Conservation (phyloP, 768 basidiomycete species). For the Hericium alpestre region DNA sequence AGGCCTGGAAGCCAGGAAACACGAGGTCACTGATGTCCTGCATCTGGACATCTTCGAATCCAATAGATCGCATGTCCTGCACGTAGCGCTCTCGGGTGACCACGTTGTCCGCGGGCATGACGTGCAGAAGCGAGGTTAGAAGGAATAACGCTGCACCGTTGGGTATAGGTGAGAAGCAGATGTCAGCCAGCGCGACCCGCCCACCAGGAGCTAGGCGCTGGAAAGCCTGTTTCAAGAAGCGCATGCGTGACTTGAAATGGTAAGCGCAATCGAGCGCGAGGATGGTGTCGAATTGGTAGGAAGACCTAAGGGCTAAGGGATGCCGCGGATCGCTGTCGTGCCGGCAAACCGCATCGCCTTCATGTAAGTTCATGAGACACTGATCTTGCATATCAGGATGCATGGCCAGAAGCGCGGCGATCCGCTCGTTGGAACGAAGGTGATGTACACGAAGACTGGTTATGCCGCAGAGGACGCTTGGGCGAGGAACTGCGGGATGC, state of each 20-base stretch:
- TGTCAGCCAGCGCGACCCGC: slow-evolving; percentile 48
- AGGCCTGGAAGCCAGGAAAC: slow-evolving; percentile 45
- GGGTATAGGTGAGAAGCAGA: slow-evolving; percentile 33
- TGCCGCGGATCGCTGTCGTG: slow-evolving; percentile 28
- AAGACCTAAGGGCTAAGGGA: slow-evolving; percentile 25
- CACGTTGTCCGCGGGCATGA: slow-evolving; percentile 41
- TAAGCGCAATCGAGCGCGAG: slow-evolving; percentile 62
- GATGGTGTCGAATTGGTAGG: slow-evolving; percentile 33
- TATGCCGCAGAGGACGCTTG: slow-evolving; percentile 42
- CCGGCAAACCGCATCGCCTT: slow-evolving; percentile 41
- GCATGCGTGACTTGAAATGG: slow-evolving; percentile 44
- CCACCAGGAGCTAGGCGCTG: slow-evolving; percentile 38
- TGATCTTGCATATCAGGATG: slow-evolving; percentile 1
- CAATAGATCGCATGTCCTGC: slow-evolving; percentile 32
- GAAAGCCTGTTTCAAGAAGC: slow-evolving; percentile 43
- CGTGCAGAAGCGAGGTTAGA: slow-evolving; percentile 21
- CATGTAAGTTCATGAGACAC: slow-evolving; percentile 29
- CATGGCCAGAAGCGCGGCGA: slow-evolving; percentile 13
- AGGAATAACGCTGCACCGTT: slow-evolving; percentile 15
- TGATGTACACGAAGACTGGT: slow-evolving; percentile 44
- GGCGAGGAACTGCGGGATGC: slow-evolving; percentile 34
- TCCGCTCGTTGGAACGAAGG: slow-evolving; percentile 32
- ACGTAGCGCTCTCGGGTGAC: slow-evolving; percentile 36
- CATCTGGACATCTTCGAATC: slow-evolving; percentile 41
- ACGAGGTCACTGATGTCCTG: slow-evolving; percentile 49